These are phyloP conservation scores for Linum tenue DNA, from an alignment of 345 rosid genomes.

Conservation along the genomic window DNA sequence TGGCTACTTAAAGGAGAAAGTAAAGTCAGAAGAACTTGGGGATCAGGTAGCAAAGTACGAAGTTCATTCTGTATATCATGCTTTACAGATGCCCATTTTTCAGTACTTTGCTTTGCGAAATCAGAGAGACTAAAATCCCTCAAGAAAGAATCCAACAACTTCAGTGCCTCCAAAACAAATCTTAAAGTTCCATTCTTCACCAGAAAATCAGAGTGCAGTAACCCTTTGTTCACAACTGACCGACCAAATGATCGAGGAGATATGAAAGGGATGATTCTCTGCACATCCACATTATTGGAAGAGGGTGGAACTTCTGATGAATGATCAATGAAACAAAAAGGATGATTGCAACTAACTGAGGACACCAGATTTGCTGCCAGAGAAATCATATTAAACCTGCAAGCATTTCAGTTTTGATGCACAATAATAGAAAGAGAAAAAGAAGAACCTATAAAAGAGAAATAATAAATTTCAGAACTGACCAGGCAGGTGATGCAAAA, in stretches of 20 bases:
- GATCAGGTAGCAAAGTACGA: slow-evolving; percentile 65
- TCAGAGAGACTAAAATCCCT: slow-evolving; percentile 30
- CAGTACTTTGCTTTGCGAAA: slow-evolving; percentile 21
- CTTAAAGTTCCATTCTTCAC: slow-evolving; percentile 81
- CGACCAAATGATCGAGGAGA: slow-evolving; percentile 69
- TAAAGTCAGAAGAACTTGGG: slow-evolving; percentile 55
- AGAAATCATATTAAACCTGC: slow-evolving; percentile 77
- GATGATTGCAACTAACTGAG: slow-evolving; percentile 38
- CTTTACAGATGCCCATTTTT: slow-evolving; percentile 40
- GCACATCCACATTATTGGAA: slow-evolving; percentile 39
- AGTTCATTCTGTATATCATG: slow-evolving; percentile 58
- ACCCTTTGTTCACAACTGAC: slow-evolving; percentile 65
- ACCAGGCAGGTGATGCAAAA: slow-evolving; percentile 72
- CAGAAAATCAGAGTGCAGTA: slow-evolving; percentile 71
- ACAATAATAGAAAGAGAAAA: slow-evolving; percentile 12
- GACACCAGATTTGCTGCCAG: slow-evolving; percentile 72
- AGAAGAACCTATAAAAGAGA: slow-evolving; percentile 10
- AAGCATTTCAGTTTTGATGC: slow-evolving; percentile 36
- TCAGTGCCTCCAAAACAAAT: slow-evolving; percentile 67
- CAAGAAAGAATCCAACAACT: slow-evolving; percentile 54
- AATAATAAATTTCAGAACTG: slow-evolving; percentile 26
- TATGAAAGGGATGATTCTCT: slow-evolving; percentile 52
- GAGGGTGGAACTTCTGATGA: slow-evolving; percentile 30
- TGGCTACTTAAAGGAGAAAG: slow-evolving; percentile 45
- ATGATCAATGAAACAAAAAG: slow-evolving; percentile 49